phyloP scores from a whole-genome alignment of 2,329 filamentous ascomycete species.

The Diplodia intermedia region DNA sequence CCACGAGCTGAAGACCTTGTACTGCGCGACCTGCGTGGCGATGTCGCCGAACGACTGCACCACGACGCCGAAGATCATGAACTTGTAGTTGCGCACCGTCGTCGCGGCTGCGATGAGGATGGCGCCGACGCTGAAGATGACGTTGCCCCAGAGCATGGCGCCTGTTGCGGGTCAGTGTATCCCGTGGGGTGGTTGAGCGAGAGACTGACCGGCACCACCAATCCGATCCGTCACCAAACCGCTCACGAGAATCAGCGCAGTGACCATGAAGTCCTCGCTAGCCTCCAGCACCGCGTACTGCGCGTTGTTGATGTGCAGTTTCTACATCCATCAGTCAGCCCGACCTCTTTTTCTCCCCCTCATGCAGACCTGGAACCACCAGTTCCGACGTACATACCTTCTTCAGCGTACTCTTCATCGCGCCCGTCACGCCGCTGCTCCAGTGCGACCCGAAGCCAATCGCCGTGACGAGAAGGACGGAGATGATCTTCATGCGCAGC shows the following conservation, averaged over 20 bases:
- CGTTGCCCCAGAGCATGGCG: conserved; percentile 67
- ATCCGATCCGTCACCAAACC: conserved; percentile 65
- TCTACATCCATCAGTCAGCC: conserved; percentile 28
- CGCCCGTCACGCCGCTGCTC: conserved; percentile 66
- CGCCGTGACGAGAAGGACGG: conserved; percentile 59
- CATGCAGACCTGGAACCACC: not conserved
- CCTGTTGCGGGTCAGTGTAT: conserved; percentile 39
- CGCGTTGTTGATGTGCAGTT: conserved; percentile 66
- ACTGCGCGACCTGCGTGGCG: conserved; percentile 68
- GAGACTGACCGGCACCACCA: conserved; percentile 58
- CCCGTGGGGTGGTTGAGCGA: no score
- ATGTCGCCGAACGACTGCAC: conserved; percentile 67
- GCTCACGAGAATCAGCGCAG: conserved; percentile 60
- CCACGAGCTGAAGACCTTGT: conserved; percentile 71
- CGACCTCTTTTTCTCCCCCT: no score
- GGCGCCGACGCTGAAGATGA: conserved; percentile 64
- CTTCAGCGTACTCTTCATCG: conserved; percentile 67
- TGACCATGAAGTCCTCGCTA: conserved; percentile 68
- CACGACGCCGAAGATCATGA: conserved; percentile 66
- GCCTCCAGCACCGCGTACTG: conserved; percentile 66
- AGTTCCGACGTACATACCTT: conserved; percentile 47
- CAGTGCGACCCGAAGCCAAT: conserved; percentile 68
- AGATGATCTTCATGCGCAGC: conserved; percentile 34
- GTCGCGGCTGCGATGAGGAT: conserved; percentile 66
- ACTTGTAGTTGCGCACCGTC: conserved; percentile 62